Percentiles rank a stretch among this genome's conserved stretches.
Conservation (phyloP, 768 basidiomycete species). For the Cytidiella melzeri region DNA sequence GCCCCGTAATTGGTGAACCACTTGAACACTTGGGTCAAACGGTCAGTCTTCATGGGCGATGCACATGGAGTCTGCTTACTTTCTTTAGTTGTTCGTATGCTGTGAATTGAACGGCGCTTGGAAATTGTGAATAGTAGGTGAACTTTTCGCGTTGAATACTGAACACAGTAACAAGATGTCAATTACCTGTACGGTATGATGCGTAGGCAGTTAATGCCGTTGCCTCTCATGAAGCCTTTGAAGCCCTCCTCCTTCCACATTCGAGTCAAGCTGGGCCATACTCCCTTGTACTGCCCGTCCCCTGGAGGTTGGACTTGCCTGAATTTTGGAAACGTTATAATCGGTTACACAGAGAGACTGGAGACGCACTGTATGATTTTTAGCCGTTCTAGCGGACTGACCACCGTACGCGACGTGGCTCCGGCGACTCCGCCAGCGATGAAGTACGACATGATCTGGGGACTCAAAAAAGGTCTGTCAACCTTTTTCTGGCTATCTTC, state of each 20-base stretch:
- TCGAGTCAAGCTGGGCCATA: slow-evolving; percentile 75
- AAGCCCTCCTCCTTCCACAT: slow-evolving; percentile 96
- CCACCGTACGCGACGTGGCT: slow-evolving; percentile 81
- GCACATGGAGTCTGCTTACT: slow-evolving; percentile 31
- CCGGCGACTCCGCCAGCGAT: slow-evolving; percentile 51
- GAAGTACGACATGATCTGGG: slow-evolving; percentile 41
- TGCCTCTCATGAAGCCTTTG: slow-evolving; percentile 90
- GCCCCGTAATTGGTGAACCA: slow-evolving; percentile 67
- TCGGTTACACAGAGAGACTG: not conserved
- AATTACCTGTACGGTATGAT: slow-evolving; percentile 76
- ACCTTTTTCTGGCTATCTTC: slow-evolving; percentile 8
- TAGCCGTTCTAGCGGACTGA: slow-evolving; percentile 84
- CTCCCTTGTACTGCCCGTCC: slow-evolving; percentile 71
- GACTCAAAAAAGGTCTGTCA: slow-evolving; percentile 20
- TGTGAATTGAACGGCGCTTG: slow-evolving; percentile 81
- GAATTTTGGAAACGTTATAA: no score
- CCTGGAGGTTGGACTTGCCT: slow-evolving; percentile 88
- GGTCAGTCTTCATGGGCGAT: slow-evolving; percentile 7
- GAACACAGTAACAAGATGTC: not conserved
- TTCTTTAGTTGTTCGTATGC: slow-evolving; percentile 91
- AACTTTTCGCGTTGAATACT: not conserved
- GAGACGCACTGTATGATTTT: slow-evolving; percentile 93
- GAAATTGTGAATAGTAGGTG: no score
- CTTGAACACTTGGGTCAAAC: slow-evolving; percentile 30
- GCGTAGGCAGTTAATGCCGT: slow-evolving; percentile 84